Base-by-base conservation (phyloP, 441 rosid species). In the Populus hybrid region DNA sequence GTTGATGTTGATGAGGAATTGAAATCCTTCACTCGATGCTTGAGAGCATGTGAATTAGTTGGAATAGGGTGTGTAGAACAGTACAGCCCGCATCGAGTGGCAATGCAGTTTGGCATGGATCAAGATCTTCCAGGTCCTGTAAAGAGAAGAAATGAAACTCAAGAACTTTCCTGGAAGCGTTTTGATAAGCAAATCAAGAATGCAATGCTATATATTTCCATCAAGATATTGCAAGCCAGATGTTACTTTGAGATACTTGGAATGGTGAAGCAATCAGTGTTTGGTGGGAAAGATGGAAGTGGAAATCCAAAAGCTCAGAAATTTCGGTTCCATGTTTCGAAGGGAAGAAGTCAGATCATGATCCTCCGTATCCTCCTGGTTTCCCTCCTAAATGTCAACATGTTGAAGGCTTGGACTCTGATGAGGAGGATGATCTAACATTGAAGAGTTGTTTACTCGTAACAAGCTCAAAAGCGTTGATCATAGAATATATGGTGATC, bases 91-190 rank as follows among this genome's bases (percentile, higher is more conserved):
- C 86, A 89, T 77, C 80, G 93, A 18, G 92, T 89, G 59, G 89
- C 89, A 20, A 79, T 82, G 90, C 93, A 91, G 79, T 90, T 93
- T n/a, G 91, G 94, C 7, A 8, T 89, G 78, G 83, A 88, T 83
- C 96, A 90, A 75, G 90, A 86, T 78, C 70, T 84, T 78, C 95
- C 89, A 8, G 79, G 61, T 23, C 65, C 12, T 1, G 75, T 82
- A 16, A 35, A 67, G 28, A 66, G 67, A 28, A 28, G 38, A 0
- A 46, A 66, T 57, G 71, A 21, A 16, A 28, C 76, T 78, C 82
- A 18, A 57, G 69, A 80, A 23, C 34, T 68, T 69, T 84, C 82
- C 8, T 87, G 84, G 89, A 65, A 66, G 3, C 69, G 69, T 63
- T 86, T 84, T 79, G 77, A 6, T 20, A 87, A 77, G 77, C 86